These are phyloP conservation scores for Xylaria scruposa DNA, from an alignment of 495 filamentous ascomycete species.

Conservation along the genomic window DNA sequence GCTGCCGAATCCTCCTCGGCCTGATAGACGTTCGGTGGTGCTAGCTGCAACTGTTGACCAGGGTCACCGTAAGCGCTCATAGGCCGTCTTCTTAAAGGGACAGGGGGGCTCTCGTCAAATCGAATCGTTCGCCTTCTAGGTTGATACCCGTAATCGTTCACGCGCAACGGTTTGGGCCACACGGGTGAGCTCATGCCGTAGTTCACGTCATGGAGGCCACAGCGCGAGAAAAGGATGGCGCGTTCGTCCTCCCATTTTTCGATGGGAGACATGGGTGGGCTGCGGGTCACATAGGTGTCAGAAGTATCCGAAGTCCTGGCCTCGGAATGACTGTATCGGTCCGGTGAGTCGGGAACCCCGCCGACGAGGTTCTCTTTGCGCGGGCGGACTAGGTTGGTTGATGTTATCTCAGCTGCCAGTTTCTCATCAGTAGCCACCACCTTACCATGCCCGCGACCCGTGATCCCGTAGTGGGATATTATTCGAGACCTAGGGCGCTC, in stretches of 20 bases:
- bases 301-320: slow-evolving; percentile 50
- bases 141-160: background rate
- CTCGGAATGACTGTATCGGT: slow-evolving; percentile 32
- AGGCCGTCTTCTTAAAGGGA: background rate
- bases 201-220: background rate
- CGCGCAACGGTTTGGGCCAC: background rate
- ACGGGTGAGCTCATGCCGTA: background rate
- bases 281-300: slow-evolving; percentile 54
- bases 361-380: slow-evolving; percentile 8
- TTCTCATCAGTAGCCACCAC: slow-evolving; percentile 37
- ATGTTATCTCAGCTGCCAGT: slow-evolving; percentile 2
- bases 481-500: background rate
- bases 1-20: slow-evolving; percentile 9
- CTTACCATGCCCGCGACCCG: slow-evolving; percentile 53
- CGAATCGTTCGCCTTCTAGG: background rate
- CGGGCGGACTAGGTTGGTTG: background rate
- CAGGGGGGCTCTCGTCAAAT: background rate
- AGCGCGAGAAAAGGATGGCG: background rate
- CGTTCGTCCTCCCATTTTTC: slow-evolving; percentile 7
- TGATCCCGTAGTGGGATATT: slow-evolving; percentile 46
- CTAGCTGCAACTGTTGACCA: slow-evolving; percentile 5
- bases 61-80: background rate
- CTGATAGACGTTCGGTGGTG: slow-evolving; percentile 35
- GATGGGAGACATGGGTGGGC: background rate
- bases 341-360: slow-evolving; percentile 14